Evolutionary conservation across 306 rosid species (phyloP), one percentile per base, ranked within the genome.

Genomic region (Castanopsis chinensis): DNA sequence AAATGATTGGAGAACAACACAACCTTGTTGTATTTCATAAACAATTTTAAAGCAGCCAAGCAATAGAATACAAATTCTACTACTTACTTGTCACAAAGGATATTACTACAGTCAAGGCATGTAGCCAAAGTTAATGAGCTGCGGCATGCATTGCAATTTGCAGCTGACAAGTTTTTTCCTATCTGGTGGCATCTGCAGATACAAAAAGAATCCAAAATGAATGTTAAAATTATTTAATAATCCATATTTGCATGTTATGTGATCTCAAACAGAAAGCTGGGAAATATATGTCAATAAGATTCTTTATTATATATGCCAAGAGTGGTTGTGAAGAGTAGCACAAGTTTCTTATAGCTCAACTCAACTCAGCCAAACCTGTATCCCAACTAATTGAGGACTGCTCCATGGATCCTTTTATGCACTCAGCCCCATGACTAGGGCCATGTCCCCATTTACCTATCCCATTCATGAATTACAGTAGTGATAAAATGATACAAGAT

Each of bases 41-140:
- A 67, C 0, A 43, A 5, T 43, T 37, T 23, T 19, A 11, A 55
- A 68, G 71, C 60, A 35, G 23, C 54, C 23, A 69, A 72, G 60
- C 35, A 69, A 64, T 60, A 77, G 77, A 73, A 53, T 77, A 82
- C 3, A 82, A 71, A 55, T 41, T 30, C 35, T 58, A 60, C 32
- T 83, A 81, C 97, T 84, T 85, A 88, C 98, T 87, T 86, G 87
- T 93, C 98, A 76, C 98, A 93, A 54, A 90, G 82, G 72, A 85
- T 86, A 72, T 78, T 80, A 67, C 85, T 83, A 81, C 97, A 93
- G 80, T 90, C 90, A 51, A 93, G 89, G 90, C 98, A 93, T 20
- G 93, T 90, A 52, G 93, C 97, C 83, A 93, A 85, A 90, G 81
- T 89, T 67, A 82, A 74, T 61, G 91, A 83, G 78, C 85, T 83